Evolutionary conservation across 768 basidiomycete species (phyloP).

Genomic region (Kondoa subrosea): DNA sequence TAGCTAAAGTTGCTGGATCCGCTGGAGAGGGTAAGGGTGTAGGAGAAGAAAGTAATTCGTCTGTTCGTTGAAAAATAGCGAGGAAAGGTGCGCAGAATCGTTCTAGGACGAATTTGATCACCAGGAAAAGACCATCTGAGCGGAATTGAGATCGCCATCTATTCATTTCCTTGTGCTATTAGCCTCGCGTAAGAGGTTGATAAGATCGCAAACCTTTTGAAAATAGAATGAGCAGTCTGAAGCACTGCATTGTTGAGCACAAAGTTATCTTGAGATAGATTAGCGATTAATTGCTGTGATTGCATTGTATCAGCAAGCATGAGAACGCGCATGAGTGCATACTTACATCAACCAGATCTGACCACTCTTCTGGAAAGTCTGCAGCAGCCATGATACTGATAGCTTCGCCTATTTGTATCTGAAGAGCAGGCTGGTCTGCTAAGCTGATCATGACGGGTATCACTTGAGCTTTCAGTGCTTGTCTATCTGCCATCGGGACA

Average conservation of each 20-base stretch:
- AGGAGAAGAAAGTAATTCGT: slow-evolving; percentile 33
- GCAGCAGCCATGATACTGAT: slow-evolving; percentile 76
- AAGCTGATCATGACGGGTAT: slow-evolving; percentile 83
- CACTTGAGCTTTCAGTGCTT: slow-evolving; percentile 52
- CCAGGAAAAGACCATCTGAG: slow-evolving; percentile 66
- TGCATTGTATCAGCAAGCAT: slow-evolving; percentile 3
- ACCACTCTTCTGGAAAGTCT: slow-evolving; percentile 83
- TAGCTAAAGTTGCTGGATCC: slow-evolving; percentile 41
- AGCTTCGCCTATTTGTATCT: slow-evolving; percentile 76
- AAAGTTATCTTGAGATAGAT: slow-evolving; percentile 64
- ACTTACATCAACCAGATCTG: slow-evolving; percentile 73
- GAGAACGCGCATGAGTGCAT: not conserved
- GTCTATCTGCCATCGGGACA: slow-evolving; percentile 49
- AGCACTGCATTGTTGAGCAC: slow-evolving; percentile 75
- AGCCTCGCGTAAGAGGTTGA: too few relatives aligned
- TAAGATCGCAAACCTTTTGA: slow-evolving; percentile 36
- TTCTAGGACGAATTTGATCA: slow-evolving; percentile 75
- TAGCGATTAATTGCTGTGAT: slow-evolving; percentile 68
- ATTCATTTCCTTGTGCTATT: slow-evolving; percentile 16
- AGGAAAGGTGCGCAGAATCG: slow-evolving; percentile 74
- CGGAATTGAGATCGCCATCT: slow-evolving; percentile 84
- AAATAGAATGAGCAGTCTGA: slow-evolving; percentile 89
- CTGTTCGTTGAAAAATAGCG: slow-evolving; percentile 48
- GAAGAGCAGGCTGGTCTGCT: slow-evolving; percentile 39
- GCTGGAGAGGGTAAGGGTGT: slow-evolving; percentile 29